Percentiles rank a stretch among this genome's conserved stretches.
These are phyloP conservation scores for Phytopythium cucurbitacearum DNA, from an alignment of 352 stramenopile genomes.

Conservation along the genomic window DNA sequence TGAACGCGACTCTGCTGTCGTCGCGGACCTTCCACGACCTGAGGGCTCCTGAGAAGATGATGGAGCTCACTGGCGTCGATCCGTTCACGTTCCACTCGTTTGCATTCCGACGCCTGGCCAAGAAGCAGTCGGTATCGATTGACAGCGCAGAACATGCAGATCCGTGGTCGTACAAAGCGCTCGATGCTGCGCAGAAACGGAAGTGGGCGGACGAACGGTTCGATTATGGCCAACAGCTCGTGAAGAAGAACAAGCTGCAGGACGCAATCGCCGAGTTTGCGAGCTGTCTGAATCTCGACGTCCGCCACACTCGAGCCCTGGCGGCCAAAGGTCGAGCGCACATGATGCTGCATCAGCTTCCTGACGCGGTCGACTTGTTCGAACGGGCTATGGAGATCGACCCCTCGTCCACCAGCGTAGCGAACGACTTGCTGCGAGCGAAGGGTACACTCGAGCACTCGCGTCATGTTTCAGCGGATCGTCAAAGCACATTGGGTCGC, in stretches of 20 bases:
- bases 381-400: constrained; percentile 21
- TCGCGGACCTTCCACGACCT: constrained; percentile 2
- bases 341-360: constrained; percentile 17
- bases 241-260: constrained; percentile 14
- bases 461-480: constrained; percentile 5
- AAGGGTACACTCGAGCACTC: constrained; percentile 13
- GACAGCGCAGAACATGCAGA: background rate
- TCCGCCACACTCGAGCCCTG: constrained; percentile 12
- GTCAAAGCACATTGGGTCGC: background rate
- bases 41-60: constrained; percentile 4
- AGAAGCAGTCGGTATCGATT: background rate
- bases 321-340: constrained; percentile 18
- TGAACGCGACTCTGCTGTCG: constrained; percentile 1
- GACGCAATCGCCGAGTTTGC: constrained; percentile 33
- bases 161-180: constrained; percentile 23
- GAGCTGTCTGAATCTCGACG: constrained; percentile 31
- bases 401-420: constrained; percentile 5
- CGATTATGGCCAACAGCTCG: constrained; percentile 17
- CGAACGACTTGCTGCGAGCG: constrained; percentile 15
- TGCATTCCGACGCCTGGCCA: background rate
- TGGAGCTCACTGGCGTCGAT: background rate
- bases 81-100: constrained; percentile 15
- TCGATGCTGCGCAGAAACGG: constrained; percentile 28
- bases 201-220: constrained; percentile 32
- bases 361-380: constrained; percentile 33